phyloP scores from a whole-genome alignment of 2,329 filamentous ascomycete genomes.

The Podosphaera xanthii region DNA sequence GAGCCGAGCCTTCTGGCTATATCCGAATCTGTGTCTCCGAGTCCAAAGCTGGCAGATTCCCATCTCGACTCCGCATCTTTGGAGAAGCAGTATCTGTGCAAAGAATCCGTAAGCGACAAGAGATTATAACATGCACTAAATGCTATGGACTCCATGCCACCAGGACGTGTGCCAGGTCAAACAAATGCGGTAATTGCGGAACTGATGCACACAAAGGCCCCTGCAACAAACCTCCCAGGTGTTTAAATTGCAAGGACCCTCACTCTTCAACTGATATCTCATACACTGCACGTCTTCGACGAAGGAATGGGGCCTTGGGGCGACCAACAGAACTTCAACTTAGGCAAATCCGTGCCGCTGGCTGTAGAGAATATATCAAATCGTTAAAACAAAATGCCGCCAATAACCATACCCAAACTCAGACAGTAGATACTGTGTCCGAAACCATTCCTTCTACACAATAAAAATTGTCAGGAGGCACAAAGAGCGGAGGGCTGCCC shows the following conservation, averaged over 20 bases:
- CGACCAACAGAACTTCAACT: not conserved
- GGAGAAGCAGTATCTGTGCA: not conserved
- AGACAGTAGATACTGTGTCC: too few species aligned
- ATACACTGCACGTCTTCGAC: not conserved
- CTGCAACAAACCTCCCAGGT: not conserved
- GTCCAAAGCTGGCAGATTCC: not conserved
- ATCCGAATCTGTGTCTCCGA: not conserved
- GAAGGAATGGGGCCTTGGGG: not conserved
- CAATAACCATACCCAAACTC: too few species aligned
- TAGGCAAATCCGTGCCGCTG: too few species aligned
- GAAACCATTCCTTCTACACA: too few species aligned
- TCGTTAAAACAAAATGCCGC: too few species aligned
- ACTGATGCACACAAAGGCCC: too few species aligned
- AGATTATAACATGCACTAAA: too few species aligned
- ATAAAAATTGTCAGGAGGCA: too few species aligned
- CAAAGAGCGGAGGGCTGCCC: too few species aligned
- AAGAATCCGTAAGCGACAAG: not conserved
- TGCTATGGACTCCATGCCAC: not conserved
- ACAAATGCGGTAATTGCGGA: not conserved
- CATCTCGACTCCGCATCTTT: not conserved
- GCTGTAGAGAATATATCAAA: too few species aligned
- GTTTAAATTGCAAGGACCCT: not conserved
- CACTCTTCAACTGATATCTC: not conserved
- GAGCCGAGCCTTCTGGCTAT: not conserved
- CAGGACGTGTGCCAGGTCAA: not conserved